These are phyloP conservation scores for Pestalotiopsis sp. DNA, from an alignment of 2,329 filamentous ascomycete species.

Conservation along the genomic window DNA sequence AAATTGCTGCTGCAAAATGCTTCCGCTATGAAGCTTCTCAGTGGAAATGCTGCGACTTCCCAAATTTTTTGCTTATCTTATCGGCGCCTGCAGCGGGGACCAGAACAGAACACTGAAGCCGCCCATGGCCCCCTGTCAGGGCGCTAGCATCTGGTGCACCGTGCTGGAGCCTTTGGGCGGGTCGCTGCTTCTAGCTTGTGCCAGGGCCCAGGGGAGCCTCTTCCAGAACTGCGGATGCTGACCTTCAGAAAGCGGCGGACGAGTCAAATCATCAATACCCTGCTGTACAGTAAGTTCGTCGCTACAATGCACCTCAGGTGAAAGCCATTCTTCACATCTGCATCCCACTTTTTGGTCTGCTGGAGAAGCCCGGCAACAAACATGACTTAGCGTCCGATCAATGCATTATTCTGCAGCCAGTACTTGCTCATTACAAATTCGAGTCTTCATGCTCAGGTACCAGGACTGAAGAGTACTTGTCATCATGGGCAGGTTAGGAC, in stretches of 20 bases:
- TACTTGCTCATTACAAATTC: neutral
- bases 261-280: no score
- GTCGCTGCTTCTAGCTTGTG: no score
- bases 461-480: neutral
- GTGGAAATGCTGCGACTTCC: constrained; percentile 5
- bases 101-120: neutral
- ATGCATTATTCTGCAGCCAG: neutral
- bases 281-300: no score
- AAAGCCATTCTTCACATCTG: no score
- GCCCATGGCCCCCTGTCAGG: neutral
- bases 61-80: constrained; percentile 15
- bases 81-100: constrained; percentile 5
- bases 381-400: no score
- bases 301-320: no score
- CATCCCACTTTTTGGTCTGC: neutral
- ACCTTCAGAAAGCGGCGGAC: no score
- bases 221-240: no score
- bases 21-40: neutral
- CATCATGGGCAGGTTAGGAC: constrained; percentile 57
- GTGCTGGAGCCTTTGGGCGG: no score
- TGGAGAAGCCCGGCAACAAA: no score
- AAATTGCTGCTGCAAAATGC: neutral
- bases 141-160: neutral
- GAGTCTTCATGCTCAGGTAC: neutral
- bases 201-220: no score